Evolutionary conservation across 345 rosid genomes (phyloP).

Genomic region (Dimocarpus longan): DNA sequence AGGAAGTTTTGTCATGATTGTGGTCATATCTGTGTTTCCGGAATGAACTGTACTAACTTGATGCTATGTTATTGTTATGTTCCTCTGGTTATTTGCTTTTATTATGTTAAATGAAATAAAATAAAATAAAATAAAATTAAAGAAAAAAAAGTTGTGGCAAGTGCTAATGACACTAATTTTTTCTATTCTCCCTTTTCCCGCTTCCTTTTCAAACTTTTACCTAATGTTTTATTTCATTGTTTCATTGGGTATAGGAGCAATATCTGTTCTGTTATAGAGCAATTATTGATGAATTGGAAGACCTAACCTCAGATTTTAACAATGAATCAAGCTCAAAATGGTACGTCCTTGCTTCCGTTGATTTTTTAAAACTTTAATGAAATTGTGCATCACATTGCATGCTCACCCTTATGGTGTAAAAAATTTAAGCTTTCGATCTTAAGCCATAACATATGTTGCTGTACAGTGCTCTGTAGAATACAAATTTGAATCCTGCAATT

Average conservation of each 20-base stretch:
- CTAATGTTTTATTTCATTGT: background rate
- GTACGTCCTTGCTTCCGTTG: slow-evolving; percentile 19
- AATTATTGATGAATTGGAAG: slow-evolving; percentile 69
- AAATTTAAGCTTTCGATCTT: background rate
- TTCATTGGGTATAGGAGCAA: slow-evolving; percentile 57
- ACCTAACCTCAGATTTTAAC: slow-evolving; percentile 42
- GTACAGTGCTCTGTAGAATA: background rate
- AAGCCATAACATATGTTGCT: background rate
- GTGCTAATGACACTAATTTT: background rate
- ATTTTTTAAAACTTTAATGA: background rate
- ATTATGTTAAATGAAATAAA: background rate
- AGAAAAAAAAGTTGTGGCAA: background rate
- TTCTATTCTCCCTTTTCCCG: background rate
- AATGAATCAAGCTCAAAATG: slow-evolving; percentile 31
- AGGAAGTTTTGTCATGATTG: background rate
- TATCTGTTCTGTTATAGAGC: slow-evolving; percentile 76
- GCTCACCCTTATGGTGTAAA: background rate
- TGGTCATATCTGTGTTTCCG: background rate
- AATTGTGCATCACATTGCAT: background rate
- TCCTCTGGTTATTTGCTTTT: background rate
- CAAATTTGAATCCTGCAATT: background rate
- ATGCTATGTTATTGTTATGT: background rate
- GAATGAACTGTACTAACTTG: background rate
- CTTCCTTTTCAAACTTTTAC: background rate
- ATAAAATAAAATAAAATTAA: too few species aligned